Evolutionary conservation across 1,284 basidiomycete species (phyloP).

Genomic region (Lentinula novae-zelandiae): DNA sequence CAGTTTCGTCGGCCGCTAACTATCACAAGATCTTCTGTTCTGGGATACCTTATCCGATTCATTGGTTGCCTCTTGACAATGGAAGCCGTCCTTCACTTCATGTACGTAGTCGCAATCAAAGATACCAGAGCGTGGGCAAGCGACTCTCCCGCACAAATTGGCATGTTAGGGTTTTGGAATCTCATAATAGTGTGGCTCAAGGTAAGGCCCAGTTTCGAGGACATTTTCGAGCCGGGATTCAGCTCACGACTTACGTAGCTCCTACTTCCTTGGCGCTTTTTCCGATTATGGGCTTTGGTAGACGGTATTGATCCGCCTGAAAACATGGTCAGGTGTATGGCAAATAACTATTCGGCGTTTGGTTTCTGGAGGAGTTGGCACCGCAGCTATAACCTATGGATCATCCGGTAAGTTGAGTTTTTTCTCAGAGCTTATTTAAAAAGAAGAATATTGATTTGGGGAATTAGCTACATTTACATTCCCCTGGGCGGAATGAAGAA

Average conservation of each 20-base stretch:
- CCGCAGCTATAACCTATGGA: constrained; percentile 95
- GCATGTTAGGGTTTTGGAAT: constrained; percentile 98
- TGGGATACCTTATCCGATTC: constrained; percentile 73
- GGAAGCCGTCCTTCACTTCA: constrained; percentile 90
- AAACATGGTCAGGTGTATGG: constrained; percentile 98
- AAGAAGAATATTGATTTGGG: neutral
- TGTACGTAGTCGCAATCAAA: constrained; percentile 98
- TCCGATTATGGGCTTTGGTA: constrained; percentile 89
- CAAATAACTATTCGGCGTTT: constrained; percentile 93
- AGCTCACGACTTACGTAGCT: constrained; percentile 45
- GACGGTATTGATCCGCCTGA: constrained; percentile 94
- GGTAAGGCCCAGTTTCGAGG: constrained; percentile 40
- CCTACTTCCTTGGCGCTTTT: constrained; percentile 97
- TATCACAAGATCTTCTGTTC: constrained; percentile 32
- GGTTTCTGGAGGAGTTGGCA: constrained; percentile 99
- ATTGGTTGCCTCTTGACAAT: constrained; percentile 74
- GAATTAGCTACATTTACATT: constrained; percentile 85
- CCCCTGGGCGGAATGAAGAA: constrained; percentile 83
- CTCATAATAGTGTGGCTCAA: constrained; percentile 96
- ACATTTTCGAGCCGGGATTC: neutral
- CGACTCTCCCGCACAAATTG: constrained; percentile 76
- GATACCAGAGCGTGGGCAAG: constrained; percentile 77
- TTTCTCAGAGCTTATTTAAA: constrained; percentile 3
- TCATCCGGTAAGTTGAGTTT: constrained; percentile 61
- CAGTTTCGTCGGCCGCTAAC: constrained; percentile 53